Conservation (phyloP, 345 rosid genomes). For the Firmiana major region DNA sequence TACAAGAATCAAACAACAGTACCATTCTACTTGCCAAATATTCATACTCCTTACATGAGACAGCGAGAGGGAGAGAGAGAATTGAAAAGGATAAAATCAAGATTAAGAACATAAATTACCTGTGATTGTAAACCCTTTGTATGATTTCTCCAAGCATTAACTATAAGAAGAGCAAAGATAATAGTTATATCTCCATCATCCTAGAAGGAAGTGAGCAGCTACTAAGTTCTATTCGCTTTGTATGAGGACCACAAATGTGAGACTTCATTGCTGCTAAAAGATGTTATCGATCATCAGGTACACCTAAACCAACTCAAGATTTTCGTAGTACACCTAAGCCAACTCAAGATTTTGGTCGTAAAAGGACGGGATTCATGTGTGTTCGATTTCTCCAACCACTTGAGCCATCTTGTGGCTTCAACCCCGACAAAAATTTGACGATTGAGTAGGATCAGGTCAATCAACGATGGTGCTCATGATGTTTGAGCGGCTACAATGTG, state of each 20-base stretch:
- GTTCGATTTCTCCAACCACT: background rate
- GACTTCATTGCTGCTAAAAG: background rate
- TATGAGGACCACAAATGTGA: background rate
- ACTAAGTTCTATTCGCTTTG: background rate
- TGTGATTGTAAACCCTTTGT: slow-evolving; percentile 17
- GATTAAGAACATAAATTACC: slow-evolving; percentile 17
- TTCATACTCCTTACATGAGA: no score
- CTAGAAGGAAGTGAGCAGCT: background rate
- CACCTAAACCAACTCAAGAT: background rate
- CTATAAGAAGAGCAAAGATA: slow-evolving; percentile 8
- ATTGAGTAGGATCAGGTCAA: background rate
- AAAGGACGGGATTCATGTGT: background rate
- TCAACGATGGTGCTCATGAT: background rate
- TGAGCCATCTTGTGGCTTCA: slow-evolving; percentile 12
- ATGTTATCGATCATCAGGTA: background rate
- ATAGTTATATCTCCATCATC: background rate
- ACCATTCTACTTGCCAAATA: no score
- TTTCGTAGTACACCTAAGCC: background rate
- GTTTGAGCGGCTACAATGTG: background rate
- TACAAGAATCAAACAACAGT: no score
- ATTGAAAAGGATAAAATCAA: no score
- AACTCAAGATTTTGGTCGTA: background rate
- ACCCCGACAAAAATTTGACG: slow-evolving; percentile 3
- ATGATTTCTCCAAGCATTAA: slow-evolving; percentile 12
- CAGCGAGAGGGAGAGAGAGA: no score